Percentiles rank a stretch among this genome's conserved stretches.
Evolutionary conservation across 257 asterid species (phyloP).

Genomic region (Solanum rostratum): DNA sequence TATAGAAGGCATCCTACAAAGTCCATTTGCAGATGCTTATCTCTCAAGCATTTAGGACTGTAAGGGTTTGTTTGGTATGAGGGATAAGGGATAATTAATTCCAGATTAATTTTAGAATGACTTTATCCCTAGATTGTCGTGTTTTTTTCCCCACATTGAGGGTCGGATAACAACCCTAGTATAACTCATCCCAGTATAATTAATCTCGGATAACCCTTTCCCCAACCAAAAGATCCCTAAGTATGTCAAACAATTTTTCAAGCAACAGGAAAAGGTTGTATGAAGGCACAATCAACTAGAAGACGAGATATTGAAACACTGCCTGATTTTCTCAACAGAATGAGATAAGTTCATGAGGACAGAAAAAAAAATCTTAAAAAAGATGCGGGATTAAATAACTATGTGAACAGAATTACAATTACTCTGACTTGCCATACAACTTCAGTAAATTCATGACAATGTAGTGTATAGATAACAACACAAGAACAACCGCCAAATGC

Average conservation of each 20-base stretch:
- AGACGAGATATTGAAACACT: not conserved
- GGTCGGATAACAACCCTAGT: not conserved
- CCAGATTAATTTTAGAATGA: not conserved
- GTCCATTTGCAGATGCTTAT: conserved; percentile 4
- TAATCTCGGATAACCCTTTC: not conserved
- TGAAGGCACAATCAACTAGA: not conserved
- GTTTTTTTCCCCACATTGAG: not conserved
- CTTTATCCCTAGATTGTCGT: not conserved
- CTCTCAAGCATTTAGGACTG: not conserved
- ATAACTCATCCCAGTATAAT: too few relatives aligned
- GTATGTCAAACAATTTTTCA: not conserved
- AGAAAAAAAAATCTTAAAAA: not conserved
- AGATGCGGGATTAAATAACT: not conserved
- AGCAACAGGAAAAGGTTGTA: not conserved
- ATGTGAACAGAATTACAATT: not conserved
- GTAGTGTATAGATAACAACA: not conserved
- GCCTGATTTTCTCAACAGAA: not conserved
- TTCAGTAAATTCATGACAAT: not conserved
- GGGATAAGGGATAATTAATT: not conserved
- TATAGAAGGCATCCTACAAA: conserved; percentile 61
- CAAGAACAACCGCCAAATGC: not conserved
- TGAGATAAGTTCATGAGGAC: not conserved
- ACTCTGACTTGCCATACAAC: not conserved
- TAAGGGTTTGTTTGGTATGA: not conserved
- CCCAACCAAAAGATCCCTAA: not conserved